phyloP scores from a whole-genome alignment of 1,139 yeast genomes.

The Diutina rugosa region DNA sequence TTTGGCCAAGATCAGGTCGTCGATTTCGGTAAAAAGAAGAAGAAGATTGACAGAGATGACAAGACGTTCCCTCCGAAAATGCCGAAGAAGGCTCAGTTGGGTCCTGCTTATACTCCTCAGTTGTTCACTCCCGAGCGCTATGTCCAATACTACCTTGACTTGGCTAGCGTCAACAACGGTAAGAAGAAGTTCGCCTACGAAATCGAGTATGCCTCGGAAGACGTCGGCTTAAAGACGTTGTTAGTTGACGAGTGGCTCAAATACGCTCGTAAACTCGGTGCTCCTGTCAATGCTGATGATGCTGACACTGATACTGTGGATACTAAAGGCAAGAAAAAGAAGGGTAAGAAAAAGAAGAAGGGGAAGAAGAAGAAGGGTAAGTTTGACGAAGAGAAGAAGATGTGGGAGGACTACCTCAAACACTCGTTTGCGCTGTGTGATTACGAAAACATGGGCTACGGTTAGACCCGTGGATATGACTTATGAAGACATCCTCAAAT shows the following conservation, averaged over 20 bases:
- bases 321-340: constrained; percentile 7
- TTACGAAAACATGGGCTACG: constrained; percentile 37
- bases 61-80: constrained; percentile 54
- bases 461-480: constrained; percentile 6
- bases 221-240: constrained; percentile 38
- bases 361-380: constrained; percentile 3
- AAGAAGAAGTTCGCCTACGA: constrained; percentile 40
- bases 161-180: constrained; percentile 36
- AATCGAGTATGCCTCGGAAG: constrained; percentile 59
- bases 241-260: constrained; percentile 49
- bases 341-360: constrained; percentile 6
- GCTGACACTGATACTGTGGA: constrained; percentile 2
- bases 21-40: constrained; percentile 32
- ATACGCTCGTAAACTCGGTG: constrained; percentile 41
- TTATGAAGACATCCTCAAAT: background rate
- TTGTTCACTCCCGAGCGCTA: constrained; percentile 60
- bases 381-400: constrained; percentile 11
- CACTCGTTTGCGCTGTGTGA: constrained; percentile 54
- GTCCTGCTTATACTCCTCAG: constrained; percentile 69
- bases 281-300: constrained; percentile 11
- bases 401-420: constrained; percentile 33
- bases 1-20: constrained; percentile 6
- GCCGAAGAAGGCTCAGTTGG: constrained; percentile 41
- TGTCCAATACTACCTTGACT: constrained; percentile 60
- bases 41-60: constrained; percentile 29